Base-by-base conservation (phyloP, 108 stramenopile genomes). In the Nannochloropsis salina region DNA sequence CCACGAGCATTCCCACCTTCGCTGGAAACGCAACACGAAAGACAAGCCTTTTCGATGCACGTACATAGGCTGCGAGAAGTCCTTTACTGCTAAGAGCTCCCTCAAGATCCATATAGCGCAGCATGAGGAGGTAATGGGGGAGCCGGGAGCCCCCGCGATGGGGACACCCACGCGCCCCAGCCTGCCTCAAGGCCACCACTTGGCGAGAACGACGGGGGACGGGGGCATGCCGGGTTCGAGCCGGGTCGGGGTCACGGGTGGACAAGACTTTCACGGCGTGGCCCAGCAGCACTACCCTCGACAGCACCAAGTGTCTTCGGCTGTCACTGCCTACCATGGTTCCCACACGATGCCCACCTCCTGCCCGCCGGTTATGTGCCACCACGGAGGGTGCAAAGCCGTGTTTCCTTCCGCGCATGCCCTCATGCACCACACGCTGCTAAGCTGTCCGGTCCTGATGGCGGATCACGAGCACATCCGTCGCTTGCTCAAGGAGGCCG, bases 31-130 rank as follows among this genome's bases (percentile, higher is more conserved):
- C 9, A 74, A 83, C 22, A 87, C 86, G 31, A 83, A 43, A 41
- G 83, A 87, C 31, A 87, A 87, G 45, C 86, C 86, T 10, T 84
- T 80, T 44, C 83, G 83, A 40, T 87, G 86, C 83, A 83, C 83
- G 9, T 51, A 87, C 45, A 5, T 40, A 12, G 84, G 84, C 18
- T 87, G 86, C 80, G 82, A 43, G 43, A 87, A 87, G 83, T 44
- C 42, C 3, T 87, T 87, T 42, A 87, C 86, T 43, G 86, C 86
- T 12, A 87, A 87, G 83, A 83, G 82, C 22, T 42, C 41, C 31
- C 43, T 87, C 40, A 83, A 87, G 51, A 87, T 84, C 9, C 86
- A 87, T 44, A 31, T 87, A n/a, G 11, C 43, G 6, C 22, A 43
- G 41, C 86, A 87, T 42, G 74, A 74, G 80, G 85, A 74, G 31